A percentile compares a stretch with the other conserved stretches of the same genome.
Evolutionary conservation across 106 monocot genomes (phyloP).

Genomic region (Allium cepa): DNA sequence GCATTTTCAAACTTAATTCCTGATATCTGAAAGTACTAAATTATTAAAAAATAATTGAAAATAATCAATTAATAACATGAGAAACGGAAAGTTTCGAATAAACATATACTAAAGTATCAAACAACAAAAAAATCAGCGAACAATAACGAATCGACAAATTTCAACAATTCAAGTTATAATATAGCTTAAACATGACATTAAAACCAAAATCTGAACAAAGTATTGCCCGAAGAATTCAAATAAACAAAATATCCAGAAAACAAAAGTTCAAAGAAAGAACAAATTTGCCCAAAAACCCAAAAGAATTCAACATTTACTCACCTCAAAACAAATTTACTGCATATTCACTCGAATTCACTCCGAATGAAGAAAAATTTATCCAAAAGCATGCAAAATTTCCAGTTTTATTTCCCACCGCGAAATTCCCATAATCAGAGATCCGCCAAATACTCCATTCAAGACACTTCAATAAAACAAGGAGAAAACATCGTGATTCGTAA

Average conservation of each 20-base stretch:
- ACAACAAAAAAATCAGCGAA: too few species aligned
- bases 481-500: not conserved
- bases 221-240: not conserved
- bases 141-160: too few species aligned
- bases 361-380: not conserved
- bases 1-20: too few species aligned
- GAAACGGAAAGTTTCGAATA: not conserved
- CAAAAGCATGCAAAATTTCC: too few species aligned
- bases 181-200: too few species aligned
- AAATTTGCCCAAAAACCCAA: too few species aligned
- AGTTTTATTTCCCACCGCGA: slow-evolving; percentile 1
- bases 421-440: not conserved
- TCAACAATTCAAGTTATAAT: too few species aligned
- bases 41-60: too few species aligned
- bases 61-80: not conserved
- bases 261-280: not conserved
- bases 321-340: not conserved
- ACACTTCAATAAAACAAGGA: not conserved
- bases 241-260: not conserved
- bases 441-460: not conserved
- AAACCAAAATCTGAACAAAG: too few species aligned
- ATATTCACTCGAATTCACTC: not conserved
- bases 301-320: not conserved
- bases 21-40: too few species aligned
- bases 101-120: too few species aligned